Conservation (phyloP, 148 eudicot genomes). For the Euryodendron excelsum region DNA sequence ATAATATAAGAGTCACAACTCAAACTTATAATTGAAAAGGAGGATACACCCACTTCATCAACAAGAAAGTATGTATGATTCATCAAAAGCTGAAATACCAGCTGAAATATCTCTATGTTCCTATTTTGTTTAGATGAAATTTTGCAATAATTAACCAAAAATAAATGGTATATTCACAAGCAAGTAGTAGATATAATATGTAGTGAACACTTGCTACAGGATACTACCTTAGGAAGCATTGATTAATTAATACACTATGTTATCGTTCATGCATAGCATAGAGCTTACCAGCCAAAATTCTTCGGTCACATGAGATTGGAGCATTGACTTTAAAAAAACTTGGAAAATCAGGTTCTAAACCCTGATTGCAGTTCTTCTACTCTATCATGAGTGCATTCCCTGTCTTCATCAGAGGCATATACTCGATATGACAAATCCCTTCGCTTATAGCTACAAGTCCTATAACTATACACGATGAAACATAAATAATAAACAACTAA, state of each 20-base stretch:
- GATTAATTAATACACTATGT: not conserved
- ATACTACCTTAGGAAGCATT: not conserved
- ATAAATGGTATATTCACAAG: too few species aligned
- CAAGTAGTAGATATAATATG: too few species aligned
- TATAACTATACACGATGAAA: constrained; percentile 1
- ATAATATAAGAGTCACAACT: not conserved
- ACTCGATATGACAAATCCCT: constrained; percentile 50
- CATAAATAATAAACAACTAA: not conserved
- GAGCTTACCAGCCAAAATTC: constrained; percentile 76
- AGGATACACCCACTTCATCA: not conserved
- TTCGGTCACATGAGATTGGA: constrained; percentile 81
- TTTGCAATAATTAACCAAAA: not conserved
- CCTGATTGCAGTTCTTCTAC: constrained; percentile 46
- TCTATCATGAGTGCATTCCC: constrained; percentile 38
- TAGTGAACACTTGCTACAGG: not conserved
- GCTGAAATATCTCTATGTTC: not conserved
- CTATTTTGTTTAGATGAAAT: not conserved
- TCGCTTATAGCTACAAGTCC: constrained; percentile 26
- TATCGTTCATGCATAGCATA: not conserved
- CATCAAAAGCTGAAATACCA: not conserved
- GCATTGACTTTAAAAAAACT: constrained; percentile 77
- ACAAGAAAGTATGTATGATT: not conserved
- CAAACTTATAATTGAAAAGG: not conserved
- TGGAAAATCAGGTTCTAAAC: constrained; percentile 44
- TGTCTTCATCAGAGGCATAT: constrained; percentile 53